A percentile compares a stretch with the other conserved stretches of the same genome.
Evolutionary conservation across 768 basidiomycete species (phyloP).

Genomic region (Phanerodontia chrysosporium): DNA sequence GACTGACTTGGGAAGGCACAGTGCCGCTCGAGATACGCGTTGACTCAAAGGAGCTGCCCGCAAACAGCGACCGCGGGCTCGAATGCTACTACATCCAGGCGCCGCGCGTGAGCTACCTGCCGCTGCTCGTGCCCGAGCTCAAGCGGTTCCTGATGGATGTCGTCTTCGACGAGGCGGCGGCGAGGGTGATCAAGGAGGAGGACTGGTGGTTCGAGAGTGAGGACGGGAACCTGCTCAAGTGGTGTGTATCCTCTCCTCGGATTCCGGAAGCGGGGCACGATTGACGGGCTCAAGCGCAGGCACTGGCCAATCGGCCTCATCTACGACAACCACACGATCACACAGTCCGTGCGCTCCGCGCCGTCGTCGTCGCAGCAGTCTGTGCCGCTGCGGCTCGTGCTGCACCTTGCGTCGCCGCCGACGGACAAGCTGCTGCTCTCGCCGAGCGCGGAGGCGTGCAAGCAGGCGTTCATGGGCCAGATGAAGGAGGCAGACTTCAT

Average conservation of each 20-base stretch:
- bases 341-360: slow-evolving; percentile 45
- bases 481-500: slow-evolving; percentile 97
- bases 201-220: slow-evolving; percentile 98
- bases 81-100: slow-evolving; percentile 91
- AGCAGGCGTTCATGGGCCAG: slow-evolving; percentile 92
- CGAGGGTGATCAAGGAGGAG: slow-evolving; percentile 73
- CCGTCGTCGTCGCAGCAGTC: slow-evolving; percentile 37
- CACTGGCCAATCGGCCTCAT: slow-evolving; percentile 97
- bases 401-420: slow-evolving; percentile 87
- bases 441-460: slow-evolving; percentile 81
- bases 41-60: slow-evolving; percentile 84
- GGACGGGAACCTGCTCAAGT: slow-evolving; percentile 77
- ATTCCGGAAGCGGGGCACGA: neutral
- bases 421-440: slow-evolving; percentile 80
- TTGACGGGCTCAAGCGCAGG: slow-evolving; percentile 43
- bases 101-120: slow-evolving; percentile 89
- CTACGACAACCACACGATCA: slow-evolving; percentile 79
- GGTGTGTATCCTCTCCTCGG: slow-evolving; percentile 47
- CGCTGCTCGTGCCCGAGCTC: slow-evolving; percentile 85
- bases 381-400: slow-evolving; percentile 68
- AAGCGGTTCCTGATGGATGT: slow-evolving; percentile 86
- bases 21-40: slow-evolving; percentile 88
- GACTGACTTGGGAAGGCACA: slow-evolving; percentile 88
- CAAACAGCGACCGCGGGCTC: slow-evolving; percentile 83
- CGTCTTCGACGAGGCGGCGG: slow-evolving; percentile 83